These are phyloP conservation scores for Ascochyta koolunga DNA, from an alignment of 2,329 filamentous ascomycete genomes.

Conservation along the genomic window DNA sequence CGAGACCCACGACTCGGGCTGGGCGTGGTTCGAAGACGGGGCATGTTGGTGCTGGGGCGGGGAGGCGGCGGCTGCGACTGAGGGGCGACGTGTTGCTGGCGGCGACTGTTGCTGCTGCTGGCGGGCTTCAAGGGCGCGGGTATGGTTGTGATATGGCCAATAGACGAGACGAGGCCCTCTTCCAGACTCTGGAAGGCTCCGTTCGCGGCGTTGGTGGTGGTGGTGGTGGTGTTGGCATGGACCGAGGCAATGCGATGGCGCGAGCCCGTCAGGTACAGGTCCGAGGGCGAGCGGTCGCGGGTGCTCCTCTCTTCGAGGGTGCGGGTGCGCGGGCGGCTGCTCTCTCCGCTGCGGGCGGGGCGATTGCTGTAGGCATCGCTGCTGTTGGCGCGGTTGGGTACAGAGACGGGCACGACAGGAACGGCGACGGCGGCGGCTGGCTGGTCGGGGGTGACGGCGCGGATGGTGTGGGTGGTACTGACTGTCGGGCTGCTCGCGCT, in stretches of 20 bases:
- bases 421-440: slow-evolving; percentile 40
- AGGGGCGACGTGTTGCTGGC: slow-evolving; percentile 23
- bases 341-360: too few species aligned
- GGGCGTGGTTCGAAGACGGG: slow-evolving; percentile 23
- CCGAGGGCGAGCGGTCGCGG: slow-evolving; percentile 50
- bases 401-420: too few species aligned
- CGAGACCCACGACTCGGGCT: slow-evolving; percentile 45
- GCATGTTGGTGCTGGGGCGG: slow-evolving; percentile 12
- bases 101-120: slow-evolving; percentile 23
- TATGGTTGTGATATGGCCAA: slow-evolving; percentile 50
- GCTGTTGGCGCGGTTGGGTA: slow-evolving; percentile 28
- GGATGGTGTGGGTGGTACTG: slow-evolving; percentile 56
- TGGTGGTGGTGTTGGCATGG: slow-evolving; percentile 55
- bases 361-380: slow-evolving; percentile 13
- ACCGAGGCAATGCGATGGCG: slow-evolving; percentile 74
- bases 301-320: slow-evolving; percentile 56
- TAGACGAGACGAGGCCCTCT: slow-evolving; percentile 49
- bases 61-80: slow-evolving; percentile 23
- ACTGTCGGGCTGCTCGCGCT: neutral
- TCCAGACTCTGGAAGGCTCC: slow-evolving; percentile 56
- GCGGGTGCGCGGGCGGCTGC: slow-evolving; percentile 51
- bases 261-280: slow-evolving; percentile 52
- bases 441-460: slow-evolving; percentile 70
- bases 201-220: slow-evolving; percentile 58
- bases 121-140: slow-evolving; percentile 25